Evolutionary conservation across 495 filamentous ascomycete genomes (phyloP).

Genomic region (Schizothecium vesticola): DNA sequence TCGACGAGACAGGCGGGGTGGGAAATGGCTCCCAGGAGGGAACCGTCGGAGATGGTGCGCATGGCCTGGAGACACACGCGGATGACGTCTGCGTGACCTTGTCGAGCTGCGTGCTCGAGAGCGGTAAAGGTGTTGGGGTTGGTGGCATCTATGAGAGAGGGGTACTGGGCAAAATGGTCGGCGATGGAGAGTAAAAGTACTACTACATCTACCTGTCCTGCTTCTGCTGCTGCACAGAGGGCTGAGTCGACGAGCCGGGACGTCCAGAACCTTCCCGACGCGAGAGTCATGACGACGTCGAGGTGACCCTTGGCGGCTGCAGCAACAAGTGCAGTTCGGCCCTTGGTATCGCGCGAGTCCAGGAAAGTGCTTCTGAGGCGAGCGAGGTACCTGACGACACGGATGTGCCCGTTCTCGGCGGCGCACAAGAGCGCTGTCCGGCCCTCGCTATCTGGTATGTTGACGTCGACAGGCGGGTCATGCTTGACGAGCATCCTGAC

Average conservation of each 20-base stretch:
- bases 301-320: slow-evolving; percentile 3
- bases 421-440: slow-evolving; percentile 2
- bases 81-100: neutral
- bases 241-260: neutral
- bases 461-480: neutral
- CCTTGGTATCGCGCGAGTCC: neutral
- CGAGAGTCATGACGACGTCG: neutral
- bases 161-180: neutral
- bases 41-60: neutral
- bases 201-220: slow-evolving; percentile 1
- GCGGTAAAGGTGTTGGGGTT: neutral
- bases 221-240: slow-evolving; percentile 2
- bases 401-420: slow-evolving; percentile 1
- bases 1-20: neutral
- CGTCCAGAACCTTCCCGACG: neutral
- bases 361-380: neutral
- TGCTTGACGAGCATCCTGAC: neutral
- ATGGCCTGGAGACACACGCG: neutral
- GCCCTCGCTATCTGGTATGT: neutral
- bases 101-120: neutral
- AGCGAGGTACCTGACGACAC: neutral
- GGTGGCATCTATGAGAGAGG: neutral
- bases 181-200: neutral
- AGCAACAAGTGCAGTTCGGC: neutral
- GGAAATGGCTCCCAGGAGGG: neutral